Percentiles rank a stretch among this genome's conserved stretches.
Conservation (phyloP, 75 land plant species). For the Sequoia sempervirens region DNA sequence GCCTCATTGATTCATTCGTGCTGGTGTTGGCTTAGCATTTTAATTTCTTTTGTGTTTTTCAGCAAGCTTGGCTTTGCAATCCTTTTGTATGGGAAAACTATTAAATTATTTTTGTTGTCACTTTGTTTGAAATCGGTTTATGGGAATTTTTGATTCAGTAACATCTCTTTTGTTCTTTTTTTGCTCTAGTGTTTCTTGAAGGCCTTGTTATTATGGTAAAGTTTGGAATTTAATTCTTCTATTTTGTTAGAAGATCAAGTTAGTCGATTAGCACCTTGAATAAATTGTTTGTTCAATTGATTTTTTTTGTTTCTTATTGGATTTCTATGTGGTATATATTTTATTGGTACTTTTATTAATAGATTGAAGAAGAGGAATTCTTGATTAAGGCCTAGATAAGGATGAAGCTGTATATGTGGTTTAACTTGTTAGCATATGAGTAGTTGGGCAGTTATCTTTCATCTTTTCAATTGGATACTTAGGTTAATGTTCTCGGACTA, state of each 20-base stretch:
- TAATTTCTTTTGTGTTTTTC: no score
- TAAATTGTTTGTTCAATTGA: not conserved
- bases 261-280: not conserved
- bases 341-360: not conserved
- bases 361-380: not conserved
- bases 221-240: not conserved
- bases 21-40: no score
- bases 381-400: not conserved
- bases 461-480: not conserved
- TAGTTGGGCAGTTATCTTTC: not conserved
- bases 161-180: not conserved
- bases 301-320: not conserved
- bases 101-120: no score
- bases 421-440: not conserved
- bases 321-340: not conserved
- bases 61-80: no score
- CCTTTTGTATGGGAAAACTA: no score
- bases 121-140: not conserved
- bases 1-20: no score
- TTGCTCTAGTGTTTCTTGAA: not conserved
- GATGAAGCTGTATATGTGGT: not conserved
- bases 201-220: not conserved
- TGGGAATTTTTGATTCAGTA: not conserved
- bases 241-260: not conserved
- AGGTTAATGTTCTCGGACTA: not conserved